Evolutionary conservation across 2,329 filamentous ascomycete species (phyloP).

Genomic region (Albophoma yamanashiensis): DNA sequence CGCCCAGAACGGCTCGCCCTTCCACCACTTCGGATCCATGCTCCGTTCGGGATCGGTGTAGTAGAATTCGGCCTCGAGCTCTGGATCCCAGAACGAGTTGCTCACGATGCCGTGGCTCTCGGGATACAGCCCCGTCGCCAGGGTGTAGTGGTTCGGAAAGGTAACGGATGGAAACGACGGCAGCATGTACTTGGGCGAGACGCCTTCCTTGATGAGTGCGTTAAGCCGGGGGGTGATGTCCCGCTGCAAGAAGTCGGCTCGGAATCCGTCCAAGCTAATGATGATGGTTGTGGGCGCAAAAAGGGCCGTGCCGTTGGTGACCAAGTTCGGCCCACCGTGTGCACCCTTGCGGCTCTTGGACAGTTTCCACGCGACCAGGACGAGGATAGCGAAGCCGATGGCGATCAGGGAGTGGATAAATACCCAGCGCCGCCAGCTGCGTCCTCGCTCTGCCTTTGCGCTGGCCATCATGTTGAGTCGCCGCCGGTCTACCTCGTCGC

Average conservation of each 20-base stretch:
- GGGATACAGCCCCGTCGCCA: constrained; percentile 85
- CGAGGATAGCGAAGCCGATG: constrained; percentile 44
- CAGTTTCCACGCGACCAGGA: constrained; percentile 48
- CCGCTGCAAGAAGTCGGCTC: constrained; percentile 81
- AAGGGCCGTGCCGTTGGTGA: constrained; percentile 75
- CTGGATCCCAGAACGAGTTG: constrained; percentile 89
- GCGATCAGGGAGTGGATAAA: constrained; percentile 41
- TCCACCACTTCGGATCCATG: constrained; percentile 87
- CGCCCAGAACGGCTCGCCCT: constrained; percentile 85
- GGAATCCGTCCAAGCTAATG: constrained; percentile 90
- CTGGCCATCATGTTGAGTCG: constrained; percentile 37
- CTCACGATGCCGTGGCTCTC: constrained; percentile 89
- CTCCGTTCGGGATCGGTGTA: constrained; percentile 71
- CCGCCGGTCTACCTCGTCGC: constrained; percentile 46
- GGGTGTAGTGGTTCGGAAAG: constrained; percentile 91
- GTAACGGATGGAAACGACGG: constrained; percentile 95
- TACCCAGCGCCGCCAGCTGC: constrained; percentile 42
- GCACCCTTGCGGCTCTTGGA: constrained; percentile 32
- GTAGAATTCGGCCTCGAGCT: constrained; percentile 67
- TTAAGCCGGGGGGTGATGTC: constrained; percentile 75
- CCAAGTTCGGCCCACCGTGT: constrained; percentile 19
- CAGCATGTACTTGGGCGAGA: constrained; percentile 85
- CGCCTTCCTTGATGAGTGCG: constrained; percentile 67
- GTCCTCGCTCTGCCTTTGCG: constrained; percentile 35
- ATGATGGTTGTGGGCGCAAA: constrained; percentile 90